These are phyloP conservation scores for Cryptosporidium sp. DNA, from an alignment of 169 alveolate genomes.

Conservation along the genomic window DNA sequence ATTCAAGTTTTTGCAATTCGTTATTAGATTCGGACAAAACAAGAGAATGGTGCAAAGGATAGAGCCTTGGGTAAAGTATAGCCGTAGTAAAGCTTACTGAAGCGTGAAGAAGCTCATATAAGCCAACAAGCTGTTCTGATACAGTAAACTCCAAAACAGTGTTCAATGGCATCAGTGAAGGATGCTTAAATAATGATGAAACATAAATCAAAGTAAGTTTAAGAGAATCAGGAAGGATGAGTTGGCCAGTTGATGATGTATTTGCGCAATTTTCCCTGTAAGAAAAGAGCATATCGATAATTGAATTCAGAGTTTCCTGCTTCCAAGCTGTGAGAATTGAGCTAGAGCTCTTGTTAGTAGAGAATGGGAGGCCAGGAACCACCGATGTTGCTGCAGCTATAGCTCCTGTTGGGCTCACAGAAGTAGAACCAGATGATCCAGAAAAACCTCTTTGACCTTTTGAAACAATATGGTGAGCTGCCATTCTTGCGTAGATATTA, in stretches of 20 bases:
- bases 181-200: slow-evolving; percentile 53
- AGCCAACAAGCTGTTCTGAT: slow-evolving; percentile 59
- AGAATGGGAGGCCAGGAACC: slow-evolving; percentile 57
- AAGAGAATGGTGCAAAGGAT: slow-evolving; percentile 57
- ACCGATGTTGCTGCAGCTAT: slow-evolving; percentile 13
- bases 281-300: slow-evolving; percentile 60
- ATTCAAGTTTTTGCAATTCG: slow-evolving; percentile 40
- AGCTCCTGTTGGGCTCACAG: slow-evolving; percentile 3
- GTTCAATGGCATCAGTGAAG: slow-evolving; percentile 61
- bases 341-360: slow-evolving; percentile 34
- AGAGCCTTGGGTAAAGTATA: slow-evolving; percentile 42
- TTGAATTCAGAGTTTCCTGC: slow-evolving; percentile 64
- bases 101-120: slow-evolving; percentile 39
- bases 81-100: slow-evolving; percentile 66
- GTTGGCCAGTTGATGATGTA: slow-evolving; percentile 73
- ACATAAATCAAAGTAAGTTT: slow-evolving; percentile 39
- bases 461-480: slow-evolving; percentile 68
- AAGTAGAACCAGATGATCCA: background rate
- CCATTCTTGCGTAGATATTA: slow-evolving; percentile 69
- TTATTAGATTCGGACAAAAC: background rate
- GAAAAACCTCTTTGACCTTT: slow-evolving; percentile 56
- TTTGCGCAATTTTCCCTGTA: slow-evolving; percentile 71
- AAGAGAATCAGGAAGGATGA: slow-evolving; percentile 62
- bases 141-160: slow-evolving; percentile 56
- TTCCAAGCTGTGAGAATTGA: slow-evolving; percentile 36